Evolutionary conservation across 352 stramenopile species (phyloP).

Genomic region (Globisporangium nagaii): DNA sequence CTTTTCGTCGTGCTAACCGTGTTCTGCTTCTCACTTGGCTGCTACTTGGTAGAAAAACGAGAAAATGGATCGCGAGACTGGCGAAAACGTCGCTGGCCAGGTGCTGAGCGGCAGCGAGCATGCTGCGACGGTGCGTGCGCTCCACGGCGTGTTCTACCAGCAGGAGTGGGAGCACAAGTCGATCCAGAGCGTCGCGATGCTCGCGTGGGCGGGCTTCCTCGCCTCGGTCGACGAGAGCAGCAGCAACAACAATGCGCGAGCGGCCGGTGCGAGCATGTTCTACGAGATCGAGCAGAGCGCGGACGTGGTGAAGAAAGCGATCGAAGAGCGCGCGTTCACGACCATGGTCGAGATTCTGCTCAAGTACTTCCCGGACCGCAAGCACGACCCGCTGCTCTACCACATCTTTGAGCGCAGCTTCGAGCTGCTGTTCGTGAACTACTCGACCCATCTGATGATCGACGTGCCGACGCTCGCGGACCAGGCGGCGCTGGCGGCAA

Average conservation of each 20-base stretch:
- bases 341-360: slow-evolving; percentile 64
- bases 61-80: slow-evolving; percentile 63
- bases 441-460: slow-evolving; percentile 77
- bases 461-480: slow-evolving; percentile 71
- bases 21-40: background rate
- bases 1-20: too few species aligned
- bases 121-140: slow-evolving; percentile 38
- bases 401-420: slow-evolving; percentile 67
- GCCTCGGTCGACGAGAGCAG: slow-evolving; percentile 21
- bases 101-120: slow-evolving; percentile 40
- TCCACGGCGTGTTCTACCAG: slow-evolving; percentile 62
- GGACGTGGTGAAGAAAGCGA: slow-evolving; percentile 62
- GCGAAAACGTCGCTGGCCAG: slow-evolving; percentile 32
- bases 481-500: slow-evolving; percentile 52
- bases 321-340: slow-evolving; percentile 63
- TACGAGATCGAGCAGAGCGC: slow-evolving; percentile 40
- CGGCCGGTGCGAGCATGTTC: slow-evolving; percentile 35
- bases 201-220: slow-evolving; percentile 70
- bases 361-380: slow-evolving; percentile 70
- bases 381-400: slow-evolving; percentile 66
- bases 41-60: slow-evolving; percentile 26
- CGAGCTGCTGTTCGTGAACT: slow-evolving; percentile 62
- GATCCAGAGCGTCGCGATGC: slow-evolving; percentile 72
- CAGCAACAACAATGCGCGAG: slow-evolving; percentile 14
- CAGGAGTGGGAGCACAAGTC: slow-evolving; percentile 62